These are phyloP conservation scores for Candida khao-thaluensis DNA, from an alignment of 805 yeast species.

Conservation along the genomic window DNA sequence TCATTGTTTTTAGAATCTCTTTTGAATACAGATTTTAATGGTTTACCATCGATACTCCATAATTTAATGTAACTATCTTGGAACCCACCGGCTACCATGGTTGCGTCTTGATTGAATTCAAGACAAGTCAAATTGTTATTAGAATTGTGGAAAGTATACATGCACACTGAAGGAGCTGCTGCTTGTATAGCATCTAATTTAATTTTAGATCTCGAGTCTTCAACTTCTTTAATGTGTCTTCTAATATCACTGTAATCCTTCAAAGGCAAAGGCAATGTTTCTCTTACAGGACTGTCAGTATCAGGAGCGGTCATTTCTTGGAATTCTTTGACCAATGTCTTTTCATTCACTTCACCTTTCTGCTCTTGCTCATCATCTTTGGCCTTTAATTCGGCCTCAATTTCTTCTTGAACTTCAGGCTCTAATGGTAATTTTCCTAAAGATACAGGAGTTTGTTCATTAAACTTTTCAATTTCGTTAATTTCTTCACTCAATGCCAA, in stretches of 20 bases:
- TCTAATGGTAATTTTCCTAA: slow-evolving; percentile 86
- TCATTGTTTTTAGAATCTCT: slow-evolving; percentile 50
- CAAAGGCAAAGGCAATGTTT: slow-evolving; percentile 79
- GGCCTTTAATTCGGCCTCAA: slow-evolving; percentile 77
- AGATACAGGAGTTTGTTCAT: slow-evolving; percentile 63
- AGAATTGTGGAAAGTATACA: slow-evolving; percentile 97
- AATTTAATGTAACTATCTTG: slow-evolving; percentile 87
- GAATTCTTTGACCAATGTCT: slow-evolving; percentile 39
- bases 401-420: slow-evolving; percentile 78
- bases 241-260: slow-evolving; percentile 78
- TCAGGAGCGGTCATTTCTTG: slow-evolving; percentile 49
- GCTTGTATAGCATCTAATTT: slow-evolving; percentile 64
- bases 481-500: slow-evolving; percentile 44
- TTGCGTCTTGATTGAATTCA: slow-evolving; percentile 83
- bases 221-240: slow-evolving; percentile 72
- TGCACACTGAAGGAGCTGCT: slow-evolving; percentile 88
- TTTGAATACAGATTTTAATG: slow-evolving; percentile 61
- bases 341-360: slow-evolving; percentile 20
- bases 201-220: slow-evolving; percentile 77
- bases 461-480: slow-evolving; percentile 57
- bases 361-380: slow-evolving; percentile 53
- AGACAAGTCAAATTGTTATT: slow-evolving; percentile 83
- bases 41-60: slow-evolving; percentile 93
- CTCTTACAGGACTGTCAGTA: slow-evolving; percentile 69
- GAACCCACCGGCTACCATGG: slow-evolving; percentile 90